Percentiles rank a stretch among this genome's conserved stretches.
Evolutionary conservation across 805 yeast species (phyloP).

Genomic region (Candida berthetii): DNA sequence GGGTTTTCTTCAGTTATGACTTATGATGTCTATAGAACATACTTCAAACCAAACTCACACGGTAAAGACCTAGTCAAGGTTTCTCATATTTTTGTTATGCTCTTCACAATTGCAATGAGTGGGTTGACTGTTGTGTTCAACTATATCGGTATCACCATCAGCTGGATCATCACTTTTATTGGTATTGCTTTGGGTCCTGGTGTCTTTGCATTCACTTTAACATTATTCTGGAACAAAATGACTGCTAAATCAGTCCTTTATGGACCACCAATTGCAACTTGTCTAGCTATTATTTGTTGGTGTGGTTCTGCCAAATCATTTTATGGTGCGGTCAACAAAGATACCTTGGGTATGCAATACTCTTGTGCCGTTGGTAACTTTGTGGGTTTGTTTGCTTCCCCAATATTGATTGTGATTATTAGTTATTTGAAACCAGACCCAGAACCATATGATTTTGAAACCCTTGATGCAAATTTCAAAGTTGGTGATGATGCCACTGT

Average conservation of each 20-base stretch:
- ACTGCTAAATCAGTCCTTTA: constrained; percentile 11
- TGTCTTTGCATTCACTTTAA: constrained; percentile 24
- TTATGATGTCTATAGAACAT: constrained; percentile 33
- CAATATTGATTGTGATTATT: constrained; percentile 22
- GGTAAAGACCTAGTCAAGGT: constrained; percentile 29
- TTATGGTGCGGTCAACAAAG: constrained; percentile 15
- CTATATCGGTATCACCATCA: constrained; percentile 33
- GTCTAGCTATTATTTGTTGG: constrained; percentile 21
- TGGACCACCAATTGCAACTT: constrained; percentile 20
- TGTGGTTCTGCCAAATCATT: constrained; percentile 14
- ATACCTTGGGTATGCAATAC: constrained; percentile 10
- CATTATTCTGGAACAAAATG: constrained; percentile 24
- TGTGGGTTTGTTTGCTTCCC: constrained; percentile 16
- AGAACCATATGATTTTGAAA: constrained; percentile 15
- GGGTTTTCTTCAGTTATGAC: constrained; percentile 33
- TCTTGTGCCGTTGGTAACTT: constrained; percentile 17
- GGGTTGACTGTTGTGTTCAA: constrained; percentile 32
- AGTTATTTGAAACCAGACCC: constrained; percentile 21
- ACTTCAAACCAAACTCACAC: constrained; percentile 31
- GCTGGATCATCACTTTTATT: constrained; percentile 32
- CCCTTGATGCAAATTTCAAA: constrained; percentile 2
- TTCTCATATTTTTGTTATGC: constrained; percentile 27
- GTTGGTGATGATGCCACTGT: constrained; percentile 7
- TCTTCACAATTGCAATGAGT: constrained; percentile 35
- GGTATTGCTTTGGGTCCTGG: constrained; percentile 35